Evolutionary conservation across 805 yeast species (phyloP).

Genomic region (Wickerhamomyces bisporus): DNA sequence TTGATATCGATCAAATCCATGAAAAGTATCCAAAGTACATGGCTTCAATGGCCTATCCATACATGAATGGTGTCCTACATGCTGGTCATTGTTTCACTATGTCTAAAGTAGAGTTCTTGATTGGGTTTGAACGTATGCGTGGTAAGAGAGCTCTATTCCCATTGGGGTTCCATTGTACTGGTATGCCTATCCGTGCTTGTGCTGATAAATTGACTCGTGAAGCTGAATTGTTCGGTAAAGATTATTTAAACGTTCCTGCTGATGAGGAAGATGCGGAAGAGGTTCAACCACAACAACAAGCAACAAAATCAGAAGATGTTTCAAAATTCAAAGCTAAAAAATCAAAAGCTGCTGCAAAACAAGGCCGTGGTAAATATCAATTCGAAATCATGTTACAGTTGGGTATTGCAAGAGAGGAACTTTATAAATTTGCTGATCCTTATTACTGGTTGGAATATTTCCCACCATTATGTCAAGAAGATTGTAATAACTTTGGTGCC

Average conservation of each 20-base stretch:
- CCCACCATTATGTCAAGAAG: constrained; percentile 83
- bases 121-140: constrained; percentile 91
- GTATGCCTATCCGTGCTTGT: constrained; percentile 95
- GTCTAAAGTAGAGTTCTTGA: constrained; percentile 86
- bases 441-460: constrained; percentile 83
- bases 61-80: constrained; percentile 97
- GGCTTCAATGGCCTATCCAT: constrained; percentile 96
- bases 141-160: constrained; percentile 93
- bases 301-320: constrained; percentile 59
- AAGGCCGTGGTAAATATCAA: constrained; percentile 92
- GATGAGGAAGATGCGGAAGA: constrained; percentile 53
- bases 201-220: constrained; percentile 95
- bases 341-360: constrained; percentile 89
- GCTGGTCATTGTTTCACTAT: constrained; percentile 97
- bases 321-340: constrained; percentile 91
- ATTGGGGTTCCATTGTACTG: constrained; percentile 98
- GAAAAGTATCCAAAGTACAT: constrained; percentile 79
- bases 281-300: constrained; percentile 28
- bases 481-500: constrained; percentile 80
- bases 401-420: constrained; percentile 81
- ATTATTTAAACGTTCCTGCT: constrained; percentile 63
- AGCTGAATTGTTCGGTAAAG: constrained; percentile 82
- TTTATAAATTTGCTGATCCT: constrained; percentile 88
- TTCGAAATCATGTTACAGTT: constrained; percentile 94
- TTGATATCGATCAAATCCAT: constrained; percentile 65